Evolutionary conservation across 2,329 filamentous ascomycete species (phyloP).

Genomic region (Calonectria hawksworthii): DNA sequence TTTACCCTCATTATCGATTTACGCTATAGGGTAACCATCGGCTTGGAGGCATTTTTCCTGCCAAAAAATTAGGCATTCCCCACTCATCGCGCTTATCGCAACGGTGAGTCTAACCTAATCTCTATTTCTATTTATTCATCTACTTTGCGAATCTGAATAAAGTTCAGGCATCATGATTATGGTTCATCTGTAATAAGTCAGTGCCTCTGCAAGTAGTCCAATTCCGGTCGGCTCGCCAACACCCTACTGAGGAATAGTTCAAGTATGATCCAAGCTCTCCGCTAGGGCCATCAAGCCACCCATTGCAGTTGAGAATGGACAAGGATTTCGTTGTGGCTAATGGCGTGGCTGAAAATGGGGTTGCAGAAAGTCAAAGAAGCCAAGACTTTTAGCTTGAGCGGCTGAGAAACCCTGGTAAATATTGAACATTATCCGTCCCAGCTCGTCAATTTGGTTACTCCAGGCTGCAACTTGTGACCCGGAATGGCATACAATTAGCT

Average conservation of each 20-base stretch:
- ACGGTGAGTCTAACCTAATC: neutral
- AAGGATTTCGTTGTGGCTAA: neutral
- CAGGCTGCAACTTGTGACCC: neutral
- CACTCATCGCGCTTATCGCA: neutral
- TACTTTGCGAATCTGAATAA: neutral
- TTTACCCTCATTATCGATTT: no score
- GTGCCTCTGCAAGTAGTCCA: no score
- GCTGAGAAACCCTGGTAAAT: slow-evolving; percentile 10
- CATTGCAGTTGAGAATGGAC: neutral
- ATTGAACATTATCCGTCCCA: neutral
- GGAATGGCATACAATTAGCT: neutral
- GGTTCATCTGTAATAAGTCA: neutral
- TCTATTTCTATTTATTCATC: neutral
- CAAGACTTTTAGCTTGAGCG: slow-evolving; percentile 14
- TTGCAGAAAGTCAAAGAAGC: neutral
- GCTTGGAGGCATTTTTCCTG: neutral
- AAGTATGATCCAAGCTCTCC: neutral
- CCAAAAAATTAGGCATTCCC: neutral
- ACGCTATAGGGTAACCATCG: neutral
- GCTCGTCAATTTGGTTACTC: neutral
- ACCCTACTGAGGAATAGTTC: no score
- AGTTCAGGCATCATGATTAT: neutral
- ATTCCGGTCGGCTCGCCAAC: no score
- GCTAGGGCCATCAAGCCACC: neutral
- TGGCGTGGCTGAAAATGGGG: neutral